Evolutionary conservation across 371 early-diverging fungal genomes (phyloP), one percentile per base, ranked within the genome.

Genomic region (Coemansia sp.): DNA sequence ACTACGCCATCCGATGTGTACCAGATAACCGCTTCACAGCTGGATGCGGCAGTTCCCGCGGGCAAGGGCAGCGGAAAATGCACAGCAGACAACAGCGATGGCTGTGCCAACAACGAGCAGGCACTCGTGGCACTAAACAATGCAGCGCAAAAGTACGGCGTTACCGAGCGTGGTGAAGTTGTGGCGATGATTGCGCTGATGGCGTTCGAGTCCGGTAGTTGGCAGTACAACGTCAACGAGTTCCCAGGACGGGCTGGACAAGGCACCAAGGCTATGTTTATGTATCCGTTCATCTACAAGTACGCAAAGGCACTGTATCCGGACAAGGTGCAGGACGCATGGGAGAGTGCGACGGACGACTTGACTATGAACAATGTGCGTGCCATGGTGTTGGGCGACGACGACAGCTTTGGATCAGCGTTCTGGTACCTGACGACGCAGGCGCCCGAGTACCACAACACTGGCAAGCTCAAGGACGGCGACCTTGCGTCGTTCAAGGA

Each of bases 151-250:
- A 79, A 70, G 55, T 79, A 79, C 55, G 58, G 65, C 16, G 60
- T 79, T 2, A 57, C 68, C n/a, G 30, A 52, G 33, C 77, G 77
- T 7, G 55, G 69, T 40, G 79, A 79, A 18, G 59, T 64, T 16
- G 77, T 67, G 5, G 79, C 79, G 1, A 47, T 79, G 4, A 33
- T 79, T n/a, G 37, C 79, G 33, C 59, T 79, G 33, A 71, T 71
- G 74, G 79, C 79, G 2, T 67, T 53, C 44, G 79, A 79, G 57
- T 79, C 79, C 0, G 67, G 21, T 11, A 61, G 25, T 65, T 79
- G 74, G 75, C 54, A 53, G 42, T 79, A 79, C 79, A 75, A 79
- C 62, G 53, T 44, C 48, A 79, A 79, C 55, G 59, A 67, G 47
- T 65, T 12, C 18, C 67, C 77, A 1, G 67, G 71, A 1, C 59